A percentile compares a stretch with the other conserved stretches of the same genome.
Evolutionary conservation across 148 eudicot genomes (phyloP).

Genomic region (Polygonum aviculare): DNA sequence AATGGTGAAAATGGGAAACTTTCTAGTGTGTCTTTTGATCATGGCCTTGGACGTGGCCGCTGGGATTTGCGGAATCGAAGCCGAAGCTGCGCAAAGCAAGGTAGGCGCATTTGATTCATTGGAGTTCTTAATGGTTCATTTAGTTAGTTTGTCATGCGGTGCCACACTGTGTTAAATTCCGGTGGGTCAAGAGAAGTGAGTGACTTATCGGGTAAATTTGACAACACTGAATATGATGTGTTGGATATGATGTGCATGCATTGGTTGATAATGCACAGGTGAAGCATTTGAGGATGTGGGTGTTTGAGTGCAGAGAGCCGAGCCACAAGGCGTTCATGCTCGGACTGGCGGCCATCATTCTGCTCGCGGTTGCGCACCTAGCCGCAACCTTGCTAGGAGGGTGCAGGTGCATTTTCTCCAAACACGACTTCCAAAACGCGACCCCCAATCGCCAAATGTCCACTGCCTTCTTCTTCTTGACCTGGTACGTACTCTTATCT

Average conservation of each 20-base stretch:
- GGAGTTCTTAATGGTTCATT: no score
- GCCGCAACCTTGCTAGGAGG: constrained; percentile 62
- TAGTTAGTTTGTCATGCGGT: no score
- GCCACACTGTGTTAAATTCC: no score
- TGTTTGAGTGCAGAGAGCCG: constrained; percentile 76
- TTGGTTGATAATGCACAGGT: constrained; percentile 27
- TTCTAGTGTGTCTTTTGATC: constrained; percentile 49
- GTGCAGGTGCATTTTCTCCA: constrained; percentile 34
- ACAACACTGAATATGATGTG: no score
- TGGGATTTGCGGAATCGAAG: constrained; percentile 72
- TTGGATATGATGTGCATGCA: neutral
- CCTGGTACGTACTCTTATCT: constrained; percentile 35
- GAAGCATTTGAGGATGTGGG: constrained; percentile 66
- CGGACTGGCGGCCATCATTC: constrained; percentile 53
- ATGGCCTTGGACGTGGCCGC: constrained; percentile 60
- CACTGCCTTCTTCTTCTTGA: constrained; percentile 47
- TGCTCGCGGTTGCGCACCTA: constrained; percentile 53
- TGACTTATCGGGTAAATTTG: no score
- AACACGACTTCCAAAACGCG: constrained; percentile 36
- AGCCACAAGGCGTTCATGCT: constrained; percentile 59
- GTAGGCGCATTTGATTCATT: constrained; percentile 18
- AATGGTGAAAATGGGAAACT: constrained; percentile 40
- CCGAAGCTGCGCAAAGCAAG: constrained; percentile 77
- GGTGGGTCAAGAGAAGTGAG: no score
- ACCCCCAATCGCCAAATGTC: constrained; percentile 50